A percentile compares a stretch with the other conserved stretches of the same genome.
phyloP scores from a whole-genome alignment of 2,329 filamentous ascomycete species.

The Biscogniauxia sp. region DNA sequence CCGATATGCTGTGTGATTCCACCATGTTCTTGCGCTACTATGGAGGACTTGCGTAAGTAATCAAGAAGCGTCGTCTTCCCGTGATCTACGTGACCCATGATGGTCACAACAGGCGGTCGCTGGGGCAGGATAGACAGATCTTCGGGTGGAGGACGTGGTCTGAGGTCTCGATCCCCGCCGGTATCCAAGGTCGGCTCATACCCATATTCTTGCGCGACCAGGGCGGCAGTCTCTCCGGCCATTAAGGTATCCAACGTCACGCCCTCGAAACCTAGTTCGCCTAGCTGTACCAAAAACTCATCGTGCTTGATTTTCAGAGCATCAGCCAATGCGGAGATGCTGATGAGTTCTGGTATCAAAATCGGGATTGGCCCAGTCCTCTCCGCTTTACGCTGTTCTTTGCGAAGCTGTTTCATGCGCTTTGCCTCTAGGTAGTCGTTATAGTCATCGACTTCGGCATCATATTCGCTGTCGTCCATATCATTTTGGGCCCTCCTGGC shows the following conservation, averaged over 20 bases:
- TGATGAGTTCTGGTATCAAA: conserved; percentile 86
- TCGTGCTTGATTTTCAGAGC: conserved; percentile 69
- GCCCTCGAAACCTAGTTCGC: conserved; percentile 86
- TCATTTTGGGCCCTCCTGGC: conserved; percentile 4
- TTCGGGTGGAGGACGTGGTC: conserved; percentile 64
- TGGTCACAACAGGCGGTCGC: conserved; percentile 91
- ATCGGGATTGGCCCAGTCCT: conserved; percentile 54
- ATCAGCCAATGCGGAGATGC: conserved; percentile 75
- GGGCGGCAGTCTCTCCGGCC: conserved; percentile 83
- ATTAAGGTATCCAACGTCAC: conserved; percentile 80
- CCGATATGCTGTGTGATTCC: conserved; percentile 99
- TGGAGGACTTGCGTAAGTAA: conserved; percentile 86
- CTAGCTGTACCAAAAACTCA: conserved; percentile 71
- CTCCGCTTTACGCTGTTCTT: conserved; percentile 38
- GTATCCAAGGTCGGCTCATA: conserved; percentile 78
- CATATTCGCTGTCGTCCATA: conserved; percentile 23
- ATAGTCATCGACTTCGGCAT: conserved; percentile 27
- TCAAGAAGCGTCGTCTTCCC: conserved; percentile 97
- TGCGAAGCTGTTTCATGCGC: conserved; percentile 38
- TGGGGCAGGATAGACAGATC: conserved; percentile 67
- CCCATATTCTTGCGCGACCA: conserved; percentile 90
- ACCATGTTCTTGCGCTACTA: conserved; percentile 88
- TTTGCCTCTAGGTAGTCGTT: conserved; percentile 43
- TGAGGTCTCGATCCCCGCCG: conserved; percentile 67
- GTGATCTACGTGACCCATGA: conserved; percentile 99